Evolutionary conservation across 257 asterid species (phyloP).

Genomic region (Cynanchum wilfordii): DNA sequence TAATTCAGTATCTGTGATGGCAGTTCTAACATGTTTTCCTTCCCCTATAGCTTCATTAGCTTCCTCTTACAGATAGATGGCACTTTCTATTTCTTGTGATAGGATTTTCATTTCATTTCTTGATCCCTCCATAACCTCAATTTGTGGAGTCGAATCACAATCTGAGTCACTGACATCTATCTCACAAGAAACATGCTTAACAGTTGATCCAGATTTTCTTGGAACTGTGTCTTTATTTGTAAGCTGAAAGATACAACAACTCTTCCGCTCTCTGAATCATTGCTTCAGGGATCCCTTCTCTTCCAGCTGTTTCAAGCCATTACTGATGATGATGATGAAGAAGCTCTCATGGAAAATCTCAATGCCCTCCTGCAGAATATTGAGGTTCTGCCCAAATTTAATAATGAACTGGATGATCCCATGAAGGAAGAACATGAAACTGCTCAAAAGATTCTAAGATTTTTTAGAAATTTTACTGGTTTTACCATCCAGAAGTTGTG

Average conservation of each 20-base stretch:
- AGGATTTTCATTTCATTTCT: conserved; percentile 26
- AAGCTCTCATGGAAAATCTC: background rate
- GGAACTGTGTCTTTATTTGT: conserved; percentile 27
- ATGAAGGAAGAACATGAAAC: background rate
- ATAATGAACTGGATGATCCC: background rate
- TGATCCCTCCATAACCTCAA: conserved; percentile 20
- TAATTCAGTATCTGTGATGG: conserved; percentile 28
- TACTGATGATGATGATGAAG: no score
- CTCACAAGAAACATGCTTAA: conserved; percentile 18
- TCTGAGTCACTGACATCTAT: conserved; percentile 16
- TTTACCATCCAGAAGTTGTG: background rate
- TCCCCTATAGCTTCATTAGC: conserved; percentile 31
- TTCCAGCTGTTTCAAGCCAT: conserved; percentile 62
- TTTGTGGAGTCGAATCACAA: conserved; percentile 16
- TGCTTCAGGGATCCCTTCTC: conserved; percentile 77
- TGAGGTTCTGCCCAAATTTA: background rate
- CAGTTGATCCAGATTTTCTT: conserved; percentile 12
- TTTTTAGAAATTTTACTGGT: conserved; percentile 1
- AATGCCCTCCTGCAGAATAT: background rate
- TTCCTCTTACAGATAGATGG: conserved; percentile 44
- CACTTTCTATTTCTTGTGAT: conserved; percentile 48
- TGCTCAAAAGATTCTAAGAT: background rate
- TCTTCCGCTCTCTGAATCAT: conserved; percentile 72
- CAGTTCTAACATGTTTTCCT: conserved; percentile 27
- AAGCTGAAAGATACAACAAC: conserved; percentile 62